Base-by-base conservation (phyloP, 495 filamentous ascomycete genomes). In the Neurospora sp. region DNA sequence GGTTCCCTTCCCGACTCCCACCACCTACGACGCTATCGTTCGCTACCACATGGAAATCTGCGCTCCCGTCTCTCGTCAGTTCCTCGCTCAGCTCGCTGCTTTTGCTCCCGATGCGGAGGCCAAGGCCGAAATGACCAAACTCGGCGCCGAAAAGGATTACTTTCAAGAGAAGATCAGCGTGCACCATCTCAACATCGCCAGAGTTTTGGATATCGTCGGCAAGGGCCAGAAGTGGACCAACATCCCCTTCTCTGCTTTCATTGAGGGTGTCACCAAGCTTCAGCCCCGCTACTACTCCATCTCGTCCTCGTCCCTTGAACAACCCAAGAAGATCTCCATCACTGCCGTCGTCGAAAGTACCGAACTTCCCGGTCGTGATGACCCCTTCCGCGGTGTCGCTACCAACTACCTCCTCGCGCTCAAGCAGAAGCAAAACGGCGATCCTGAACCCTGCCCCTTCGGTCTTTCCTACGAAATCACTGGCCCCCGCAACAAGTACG, bases 211-310 rank as follows among this genome's bases (percentile, higher is more conserved):
- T 75, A 89, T 84, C 72, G 86, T 97, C 74, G 87, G 90, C 69
- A 84, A 84, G 39, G 87, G 89, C 37, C 84, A 92, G 83, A 86
- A 87, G 65, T 99, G 96, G 92, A 82, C 87, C 27, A 89, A 88
- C 65, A 89, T 97, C 65, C 96, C 96, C 17, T 98, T 99, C 84
- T 97, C 96, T 7, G 88, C 94, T 75, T 89, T 98, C 74, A 96
- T 98, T 74, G 96, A 99, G 84, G 92, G 94, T 74, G 81, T 98
- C 70, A 92, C 91, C 83, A 97, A 97, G 85, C 89, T 99, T 65
- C 96, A 98, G 79, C 94, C 96, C 9, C 93, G 96, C 39, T 99
- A 98, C 86, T 99, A 99, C 85, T 98, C 96, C 35, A 99, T 99
- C 81, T 99, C 96, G 31, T 98, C 96, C 0, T 98, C 95, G 0